These are phyloP conservation scores for Solanum medicagineum DNA, from an alignment of 257 asterid species.

Conservation along the genomic window DNA sequence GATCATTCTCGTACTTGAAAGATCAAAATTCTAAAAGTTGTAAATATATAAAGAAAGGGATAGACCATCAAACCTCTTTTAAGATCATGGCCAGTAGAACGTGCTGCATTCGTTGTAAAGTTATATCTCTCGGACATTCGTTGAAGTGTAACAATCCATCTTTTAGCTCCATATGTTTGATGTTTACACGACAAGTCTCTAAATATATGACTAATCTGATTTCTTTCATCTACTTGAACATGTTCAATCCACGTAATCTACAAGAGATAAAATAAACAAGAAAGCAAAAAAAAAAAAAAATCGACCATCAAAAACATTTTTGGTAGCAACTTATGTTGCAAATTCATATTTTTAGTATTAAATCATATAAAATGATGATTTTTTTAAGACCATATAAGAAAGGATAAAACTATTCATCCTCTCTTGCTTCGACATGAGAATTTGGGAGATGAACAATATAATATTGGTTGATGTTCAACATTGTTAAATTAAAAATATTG, in stretches of 20 bases:
- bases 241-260: slow-evolving; percentile 83
- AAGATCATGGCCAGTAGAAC: slow-evolving; percentile 16
- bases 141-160: slow-evolving; percentile 52
- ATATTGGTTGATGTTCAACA: too few relatives aligned
- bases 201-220: slow-evolving; percentile 31
- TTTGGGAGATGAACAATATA: too few relatives aligned
- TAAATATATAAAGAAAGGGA: neutral
- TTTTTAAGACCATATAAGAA: neutral
- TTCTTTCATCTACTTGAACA: slow-evolving; percentile 61
- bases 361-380: neutral
- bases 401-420: neutral
- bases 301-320: neutral
- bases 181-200: slow-evolving; percentile 31
- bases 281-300: neutral
- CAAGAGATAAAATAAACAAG: neutral
- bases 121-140: slow-evolving; percentile 51
- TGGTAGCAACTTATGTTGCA: neutral
- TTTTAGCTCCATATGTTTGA: slow-evolving; percentile 61
- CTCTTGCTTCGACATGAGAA: neutral
- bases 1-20: neutral
- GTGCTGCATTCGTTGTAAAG: slow-evolving; percentile 21
- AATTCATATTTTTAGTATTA: neutral
- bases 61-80: slow-evolving; percentile 29
- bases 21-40: neutral
- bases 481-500: too few relatives aligned